phyloP scores from a whole-genome alignment of 1,284 basidiomycete species.

The Malassezia obtusa region DNA sequence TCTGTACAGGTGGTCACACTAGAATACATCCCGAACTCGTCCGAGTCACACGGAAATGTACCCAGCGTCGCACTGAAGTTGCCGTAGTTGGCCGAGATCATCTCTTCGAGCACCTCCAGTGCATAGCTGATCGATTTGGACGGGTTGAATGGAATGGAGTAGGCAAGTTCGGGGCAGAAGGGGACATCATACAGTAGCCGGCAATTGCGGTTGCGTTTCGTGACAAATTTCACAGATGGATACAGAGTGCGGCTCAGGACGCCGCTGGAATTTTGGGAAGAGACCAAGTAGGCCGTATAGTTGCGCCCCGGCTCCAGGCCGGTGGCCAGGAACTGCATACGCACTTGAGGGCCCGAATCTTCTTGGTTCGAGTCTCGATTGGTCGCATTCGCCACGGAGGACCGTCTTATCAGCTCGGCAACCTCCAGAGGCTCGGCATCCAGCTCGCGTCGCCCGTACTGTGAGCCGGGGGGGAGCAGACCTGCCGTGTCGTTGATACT shows the following conservation, averaged over 20 bases:
- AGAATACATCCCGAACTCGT: constrained; percentile 48
- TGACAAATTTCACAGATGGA: constrained; percentile 43
- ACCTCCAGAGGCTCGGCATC: not conserved
- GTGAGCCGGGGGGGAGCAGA: not conserved
- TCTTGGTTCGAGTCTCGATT: not conserved
- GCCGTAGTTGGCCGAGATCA: constrained; percentile 40
- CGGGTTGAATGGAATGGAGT: constrained; percentile 48
- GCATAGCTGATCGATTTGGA: constrained; percentile 32
- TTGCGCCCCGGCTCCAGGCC: constrained; percentile 40
- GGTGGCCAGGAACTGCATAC: constrained; percentile 27
- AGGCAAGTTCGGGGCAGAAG: constrained; percentile 50
- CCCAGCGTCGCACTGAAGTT: constrained; percentile 49
- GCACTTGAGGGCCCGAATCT: constrained; percentile 8
- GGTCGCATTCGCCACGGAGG: not conserved
- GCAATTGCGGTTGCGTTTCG: constrained; percentile 45
- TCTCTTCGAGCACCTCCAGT: constrained; percentile 36
- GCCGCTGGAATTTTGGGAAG: constrained; percentile 21
- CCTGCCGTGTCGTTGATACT: constrained; percentile 12
- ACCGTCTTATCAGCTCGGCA: not conserved
- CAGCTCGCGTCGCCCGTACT: not conserved
- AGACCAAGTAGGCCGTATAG: constrained; percentile 49
- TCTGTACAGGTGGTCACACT: constrained; percentile 47
- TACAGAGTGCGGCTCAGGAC: constrained; percentile 22
- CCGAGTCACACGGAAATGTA: constrained; percentile 49
- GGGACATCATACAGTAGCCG: constrained; percentile 46